Percentiles rank a stretch among this genome's conserved stretches.
Conservation (phyloP, 768 basidiomycete genomes). For the Lactarius deliciosus region DNA sequence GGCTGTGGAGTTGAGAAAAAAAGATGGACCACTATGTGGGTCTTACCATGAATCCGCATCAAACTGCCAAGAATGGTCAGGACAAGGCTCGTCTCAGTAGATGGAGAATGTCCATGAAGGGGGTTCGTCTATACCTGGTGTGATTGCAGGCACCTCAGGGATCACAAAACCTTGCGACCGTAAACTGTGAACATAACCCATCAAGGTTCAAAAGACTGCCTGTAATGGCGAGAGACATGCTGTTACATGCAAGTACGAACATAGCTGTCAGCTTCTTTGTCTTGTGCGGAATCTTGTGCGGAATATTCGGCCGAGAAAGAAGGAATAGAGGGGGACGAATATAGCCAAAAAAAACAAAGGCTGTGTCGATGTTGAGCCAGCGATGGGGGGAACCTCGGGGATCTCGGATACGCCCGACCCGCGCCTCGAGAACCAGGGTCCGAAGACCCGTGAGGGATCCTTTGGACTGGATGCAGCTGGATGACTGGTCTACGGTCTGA, state of each 20-base stretch:
- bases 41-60: slow-evolving; percentile 74
- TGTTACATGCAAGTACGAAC: slow-evolving; percentile 15
- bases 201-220: slow-evolving; percentile 58
- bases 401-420: not conserved
- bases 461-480: too few relatives aligned
- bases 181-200: slow-evolving; percentile 34
- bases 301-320: slow-evolving; percentile 12
- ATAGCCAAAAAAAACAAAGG: not conserved
- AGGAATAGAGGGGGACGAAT: slow-evolving; percentile 13
- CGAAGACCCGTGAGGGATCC: not conserved
- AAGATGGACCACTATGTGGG: slow-evolving; percentile 72
- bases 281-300: not conserved
- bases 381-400: not conserved
- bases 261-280: not conserved
- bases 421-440: not conserved
- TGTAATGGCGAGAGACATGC: slow-evolving; percentile 15
- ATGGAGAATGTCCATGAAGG: not conserved
- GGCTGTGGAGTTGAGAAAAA: not conserved
- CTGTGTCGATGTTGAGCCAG: not conserved
- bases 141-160: slow-evolving; percentile 1
- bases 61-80: slow-evolving; percentile 10
- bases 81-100: not conserved
- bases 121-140: slow-evolving; percentile 52
- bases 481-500: not conserved
- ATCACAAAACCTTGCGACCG: slow-evolving; percentile 6